Base-by-base conservation (phyloP, 495 filamentous ascomycete genomes). In the Penicillium herquei region DNA sequence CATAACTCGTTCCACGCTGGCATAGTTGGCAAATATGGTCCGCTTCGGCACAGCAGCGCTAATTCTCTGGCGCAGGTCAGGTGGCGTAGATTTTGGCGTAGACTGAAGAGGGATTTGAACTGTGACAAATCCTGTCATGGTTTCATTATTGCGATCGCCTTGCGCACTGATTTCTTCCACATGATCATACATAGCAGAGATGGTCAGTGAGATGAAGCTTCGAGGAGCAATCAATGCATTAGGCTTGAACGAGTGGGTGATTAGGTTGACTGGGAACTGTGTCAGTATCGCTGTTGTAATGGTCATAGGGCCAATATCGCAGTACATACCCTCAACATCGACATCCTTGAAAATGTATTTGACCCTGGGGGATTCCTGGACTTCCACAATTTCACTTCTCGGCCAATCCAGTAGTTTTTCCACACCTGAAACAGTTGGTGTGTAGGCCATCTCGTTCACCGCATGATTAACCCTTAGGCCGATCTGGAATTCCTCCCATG, bases 391-490 rank as follows among this genome's bases (percentile, higher is more conserved):
- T 18, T 52, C 78, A 55, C 69, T 65, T 52, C 61, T 71, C 32
- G 57, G 39, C 86, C 86, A 89, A 11, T 68, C 63, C 61, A 83
- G 58, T 17, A 85, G 68, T 49, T 72, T 59, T 46, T 80, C 71
- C 18, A 81, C 78, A 16, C 74, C 76, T n/a, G 83, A 72, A 7
- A 91, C 81, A 50, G 78, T 80, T 12, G 88, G 87, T 33, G 88
- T 94, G 66, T 89, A 92, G 40, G 81, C 81, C 64, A 70, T 78
- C 70, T 95, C 90, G 56, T 88, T 78, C 68, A 81, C 70, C 6
- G 80, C 81, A 69, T 93, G 90, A 46, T 83, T 67, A 11, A 76
- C 69, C 57, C 83, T 78, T 59, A 92, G 70, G 34, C 79, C 81
- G 1, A 57, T 55, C 18, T 79, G 72, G 58, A 93, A 92, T 57